These are phyloP conservation scores for Cardamine occulta DNA, from an alignment of 345 rosid species.

Conservation along the genomic window DNA sequence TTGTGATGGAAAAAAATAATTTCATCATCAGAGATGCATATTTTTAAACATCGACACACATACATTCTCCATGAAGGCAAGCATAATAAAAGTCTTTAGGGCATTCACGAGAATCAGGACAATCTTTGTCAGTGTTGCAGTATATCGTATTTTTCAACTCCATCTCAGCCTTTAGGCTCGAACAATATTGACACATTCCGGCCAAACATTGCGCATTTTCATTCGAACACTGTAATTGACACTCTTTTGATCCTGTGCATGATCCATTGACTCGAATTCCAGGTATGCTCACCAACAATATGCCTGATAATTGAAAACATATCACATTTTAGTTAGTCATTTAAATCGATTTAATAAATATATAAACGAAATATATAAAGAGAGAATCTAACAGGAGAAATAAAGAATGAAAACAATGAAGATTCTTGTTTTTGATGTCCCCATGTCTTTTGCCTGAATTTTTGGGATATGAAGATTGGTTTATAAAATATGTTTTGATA, in stretches of 20 bases:
- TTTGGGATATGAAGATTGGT: slow-evolving; percentile 3
- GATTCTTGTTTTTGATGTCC: not conserved
- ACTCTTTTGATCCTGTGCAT: not conserved
- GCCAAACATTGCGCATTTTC: not conserved
- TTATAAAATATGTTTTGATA: slow-evolving; percentile 4
- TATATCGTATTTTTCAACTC: not conserved
- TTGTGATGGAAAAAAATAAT: too few species aligned
- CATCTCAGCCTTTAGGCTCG: not conserved
- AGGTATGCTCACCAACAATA: not conserved
- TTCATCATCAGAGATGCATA: too few species aligned
- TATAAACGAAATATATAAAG: not conserved
- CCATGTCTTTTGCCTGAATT: slow-evolving; percentile 8
- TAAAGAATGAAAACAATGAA: not conserved
- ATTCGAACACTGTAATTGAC: not conserved
- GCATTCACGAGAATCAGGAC: slow-evolving; percentile 22
- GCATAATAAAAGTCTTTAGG: slow-evolving; percentile 3
- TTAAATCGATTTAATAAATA: not conserved
- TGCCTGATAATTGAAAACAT: slow-evolving; percentile 4
- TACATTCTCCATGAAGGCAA: too few species aligned
- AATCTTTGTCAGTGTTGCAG: slow-evolving; percentile 21
- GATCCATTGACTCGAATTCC: not conserved
- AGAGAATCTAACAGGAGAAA: slow-evolving; percentile 14
- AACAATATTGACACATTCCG: not conserved
- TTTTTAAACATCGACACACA: too few species aligned
- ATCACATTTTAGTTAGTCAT: not conserved